phyloP scores from a whole-genome alignment of 345 rosid genomes.

The Reutealis trisperma region DNA sequence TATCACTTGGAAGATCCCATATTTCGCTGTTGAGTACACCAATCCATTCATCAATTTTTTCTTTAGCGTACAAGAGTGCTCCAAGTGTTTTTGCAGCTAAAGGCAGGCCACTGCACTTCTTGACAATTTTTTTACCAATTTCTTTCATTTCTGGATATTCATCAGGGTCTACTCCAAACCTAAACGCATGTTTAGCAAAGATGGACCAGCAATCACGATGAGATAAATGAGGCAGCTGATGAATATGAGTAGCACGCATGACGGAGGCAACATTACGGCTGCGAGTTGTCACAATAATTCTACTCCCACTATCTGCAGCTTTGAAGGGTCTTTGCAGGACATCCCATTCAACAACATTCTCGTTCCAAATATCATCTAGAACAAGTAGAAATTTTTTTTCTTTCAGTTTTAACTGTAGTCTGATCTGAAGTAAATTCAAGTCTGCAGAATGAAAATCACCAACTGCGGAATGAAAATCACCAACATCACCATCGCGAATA shows the following conservation, averaged over 20 bases:
- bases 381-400: conserved; percentile 5
- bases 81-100: conserved; percentile 27
- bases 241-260: not conserved
- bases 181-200: conserved; percentile 29
- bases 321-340: not conserved
- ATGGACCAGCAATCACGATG: conserved; percentile 17
- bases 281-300: conserved; percentile 24
- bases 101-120: conserved; percentile 36
- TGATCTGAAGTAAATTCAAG: conserved; percentile 11
- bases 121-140: conserved; percentile 26
- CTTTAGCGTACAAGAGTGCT: conserved; percentile 9
- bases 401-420: not conserved
- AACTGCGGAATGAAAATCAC: no score
- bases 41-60: conserved; percentile 2
- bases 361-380: conserved; percentile 28
- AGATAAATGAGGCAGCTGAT: conserved; percentile 10
- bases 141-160: no score
- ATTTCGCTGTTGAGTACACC: conserved; percentile 20
- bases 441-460: no score
- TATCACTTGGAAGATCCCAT: not conserved
- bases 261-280: conserved; percentile 3
- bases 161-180: no score
- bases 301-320: conserved; percentile 13
- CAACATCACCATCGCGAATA: no score
- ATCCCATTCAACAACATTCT: not conserved